Percentiles rank a stretch among this genome's conserved stretches.
Conservation (phyloP, 768 basidiomycete genomes). For the Russula lepida region DNA sequence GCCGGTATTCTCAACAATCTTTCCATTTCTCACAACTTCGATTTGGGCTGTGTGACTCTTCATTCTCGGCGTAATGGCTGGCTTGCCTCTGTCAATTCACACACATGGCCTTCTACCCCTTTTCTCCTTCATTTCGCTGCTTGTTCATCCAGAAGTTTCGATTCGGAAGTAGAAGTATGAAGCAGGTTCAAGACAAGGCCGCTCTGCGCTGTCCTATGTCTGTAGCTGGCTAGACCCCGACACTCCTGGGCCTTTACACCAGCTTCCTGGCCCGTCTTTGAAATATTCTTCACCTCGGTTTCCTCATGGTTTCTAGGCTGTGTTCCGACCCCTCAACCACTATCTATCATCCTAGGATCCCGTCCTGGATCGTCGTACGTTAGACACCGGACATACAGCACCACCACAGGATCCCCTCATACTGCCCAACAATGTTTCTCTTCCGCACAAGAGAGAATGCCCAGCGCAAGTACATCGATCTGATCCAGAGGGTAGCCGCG, state of each 20-base stretch:
- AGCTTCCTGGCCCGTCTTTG: not conserved
- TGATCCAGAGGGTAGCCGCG: not conserved
- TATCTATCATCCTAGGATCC: too few relatives aligned
- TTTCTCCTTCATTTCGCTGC: not conserved
- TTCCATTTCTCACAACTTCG: not conserved
- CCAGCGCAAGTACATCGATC: constrained; percentile 12
- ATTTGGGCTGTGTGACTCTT: not conserved
- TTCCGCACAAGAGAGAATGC: not conserved
- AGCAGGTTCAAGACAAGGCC: not conserved
- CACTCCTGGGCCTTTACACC: not conserved
- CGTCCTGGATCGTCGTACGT: too few relatives aligned
- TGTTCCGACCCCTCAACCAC: not conserved
- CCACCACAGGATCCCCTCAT: not conserved
- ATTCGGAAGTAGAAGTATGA: not conserved
- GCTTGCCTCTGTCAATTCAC: not conserved
- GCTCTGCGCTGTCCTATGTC: not conserved
- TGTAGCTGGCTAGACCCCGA: too few relatives aligned
- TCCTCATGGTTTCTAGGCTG: not conserved
- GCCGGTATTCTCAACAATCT: not conserved
- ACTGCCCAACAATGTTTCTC: not conserved
- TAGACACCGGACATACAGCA: not conserved
- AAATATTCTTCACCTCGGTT: not conserved
- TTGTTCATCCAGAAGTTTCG: not conserved
- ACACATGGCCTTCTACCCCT: not conserved
- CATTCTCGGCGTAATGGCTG: not conserved